Evolutionary conservation across 192 early-diverging fungal species (phyloP).

Genomic region (Entomortierella chlamydospora): DNA sequence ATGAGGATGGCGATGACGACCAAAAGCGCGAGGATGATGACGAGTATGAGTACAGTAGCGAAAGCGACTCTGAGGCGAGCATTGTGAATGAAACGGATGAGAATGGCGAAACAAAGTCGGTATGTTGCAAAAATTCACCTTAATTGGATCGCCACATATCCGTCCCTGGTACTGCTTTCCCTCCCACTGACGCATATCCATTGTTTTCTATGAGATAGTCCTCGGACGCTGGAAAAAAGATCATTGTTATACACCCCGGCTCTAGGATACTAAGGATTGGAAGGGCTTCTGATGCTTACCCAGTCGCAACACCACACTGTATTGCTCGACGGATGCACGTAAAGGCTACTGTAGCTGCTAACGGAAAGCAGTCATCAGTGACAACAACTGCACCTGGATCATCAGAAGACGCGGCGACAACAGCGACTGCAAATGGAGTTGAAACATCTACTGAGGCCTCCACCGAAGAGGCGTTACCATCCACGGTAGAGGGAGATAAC

Average conservation of each 20-base stretch:
- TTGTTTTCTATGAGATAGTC: constrained; percentile 16
- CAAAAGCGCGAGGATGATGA: constrained; percentile 8
- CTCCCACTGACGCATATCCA: too few species aligned
- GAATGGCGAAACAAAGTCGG: constrained; percentile 42
- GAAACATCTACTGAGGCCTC: not conserved
- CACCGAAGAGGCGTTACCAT: not conserved
- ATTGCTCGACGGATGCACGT: constrained; percentile 73
- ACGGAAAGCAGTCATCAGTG: not conserved
- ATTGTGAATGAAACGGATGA: constrained; percentile 47
- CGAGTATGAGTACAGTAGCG: constrained; percentile 20
- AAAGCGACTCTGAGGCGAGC: constrained; percentile 47
- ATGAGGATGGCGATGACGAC: constrained; percentile 8
- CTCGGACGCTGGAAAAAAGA: constrained; percentile 59
- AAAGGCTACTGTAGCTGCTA: not conserved
- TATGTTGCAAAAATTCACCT: constrained; percentile 1
- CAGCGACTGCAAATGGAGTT: not conserved
- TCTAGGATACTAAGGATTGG: constrained; percentile 87
- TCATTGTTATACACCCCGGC: constrained; percentile 89
- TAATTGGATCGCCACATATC: not conserved
- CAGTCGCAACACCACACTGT: constrained; percentile 80
- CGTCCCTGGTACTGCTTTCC: not conserved
- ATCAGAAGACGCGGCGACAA: not conserved
- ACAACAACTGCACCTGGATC: not conserved
- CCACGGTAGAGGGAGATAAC: constrained; percentile 3
- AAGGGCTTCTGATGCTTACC: constrained; percentile 83